These are phyloP conservation scores for Zygosaccharomyces pseudobailii DNA, from an alignment of 1,139 yeast genomes.

Conservation along the genomic window DNA sequence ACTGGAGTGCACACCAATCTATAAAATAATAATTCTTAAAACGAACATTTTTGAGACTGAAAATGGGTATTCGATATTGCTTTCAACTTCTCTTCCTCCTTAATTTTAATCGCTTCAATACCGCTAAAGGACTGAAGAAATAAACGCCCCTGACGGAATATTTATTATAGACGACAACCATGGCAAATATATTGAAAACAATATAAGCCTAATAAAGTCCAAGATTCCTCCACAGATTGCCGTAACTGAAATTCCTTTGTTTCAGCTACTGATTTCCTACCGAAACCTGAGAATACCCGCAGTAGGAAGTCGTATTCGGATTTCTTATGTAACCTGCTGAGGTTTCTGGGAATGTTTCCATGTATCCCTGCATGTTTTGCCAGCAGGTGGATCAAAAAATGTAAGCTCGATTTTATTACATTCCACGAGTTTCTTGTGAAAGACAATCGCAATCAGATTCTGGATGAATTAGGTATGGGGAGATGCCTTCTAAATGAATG, in stretches of 20 bases:
- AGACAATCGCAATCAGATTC: constrained; percentile 47
- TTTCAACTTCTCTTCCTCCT: neutral
- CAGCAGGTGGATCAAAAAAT: constrained; percentile 52
- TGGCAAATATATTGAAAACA: constrained; percentile 47
- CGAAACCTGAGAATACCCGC: constrained; percentile 55
- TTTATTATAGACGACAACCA: constrained; percentile 38
- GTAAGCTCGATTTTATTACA: constrained; percentile 52
- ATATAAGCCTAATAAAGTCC: constrained; percentile 58
- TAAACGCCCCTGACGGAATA: constrained; percentile 23
- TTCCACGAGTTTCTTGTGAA: constrained; percentile 51
- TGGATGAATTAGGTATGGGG: constrained; percentile 68
- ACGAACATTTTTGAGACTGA: neutral
- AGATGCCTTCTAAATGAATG: constrained; percentile 66
- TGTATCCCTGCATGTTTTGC: constrained; percentile 56
- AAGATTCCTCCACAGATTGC: constrained; percentile 59
- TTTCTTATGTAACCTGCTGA: constrained; percentile 49
- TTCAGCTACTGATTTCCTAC: constrained; percentile 52
- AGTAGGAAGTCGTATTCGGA: constrained; percentile 47
- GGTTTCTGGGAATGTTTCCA: constrained; percentile 34
- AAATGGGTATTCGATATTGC: neutral
- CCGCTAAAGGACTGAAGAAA: neutral
- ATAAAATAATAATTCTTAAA: too few species aligned
- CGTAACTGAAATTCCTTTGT: constrained; percentile 42
- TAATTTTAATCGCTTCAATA: neutral
- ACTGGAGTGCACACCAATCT: too few species aligned